Conservation (phyloP, 148 eudicot species). For the Agrostemma githago region DNA sequence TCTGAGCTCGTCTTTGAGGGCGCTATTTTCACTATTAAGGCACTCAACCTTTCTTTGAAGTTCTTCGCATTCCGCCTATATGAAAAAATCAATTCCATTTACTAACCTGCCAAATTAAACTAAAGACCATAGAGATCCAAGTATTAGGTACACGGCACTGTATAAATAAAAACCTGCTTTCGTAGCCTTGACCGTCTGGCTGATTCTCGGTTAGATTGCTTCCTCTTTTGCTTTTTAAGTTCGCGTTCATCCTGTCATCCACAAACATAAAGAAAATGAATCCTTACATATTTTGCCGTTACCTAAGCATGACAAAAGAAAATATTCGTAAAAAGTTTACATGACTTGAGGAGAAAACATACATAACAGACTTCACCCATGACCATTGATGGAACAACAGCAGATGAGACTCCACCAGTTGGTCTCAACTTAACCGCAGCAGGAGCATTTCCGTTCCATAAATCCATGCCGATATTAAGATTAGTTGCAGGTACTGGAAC, state of each 20-base stretch:
- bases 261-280: background rate
- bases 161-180: conserved; percentile 58
- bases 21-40: conserved; percentile 51
- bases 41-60: conserved; percentile 64
- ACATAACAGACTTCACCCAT: conserved; percentile 44
- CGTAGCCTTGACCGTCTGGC: conserved; percentile 95
- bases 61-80: conserved; percentile 89
- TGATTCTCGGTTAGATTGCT: conserved; percentile 94
- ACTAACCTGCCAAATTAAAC: background rate
- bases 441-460: conserved; percentile 76
- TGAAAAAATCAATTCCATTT: conserved; percentile 9
- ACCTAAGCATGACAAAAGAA: background rate
- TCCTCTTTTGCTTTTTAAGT: conserved; percentile 82
- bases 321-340: background rate
- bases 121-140: background rate
- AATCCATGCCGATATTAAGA: conserved; percentile 88
- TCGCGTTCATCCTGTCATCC: conserved; percentile 78
- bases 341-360: conserved; percentile 9
- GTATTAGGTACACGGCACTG: no score
- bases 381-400: conserved; percentile 36
- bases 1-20: conserved; percentile 61
- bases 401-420: conserved; percentile 42
- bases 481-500: conserved; percentile 55
- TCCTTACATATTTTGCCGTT: background rate
- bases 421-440: conserved; percentile 50